Evolutionary conservation across 2,329 filamentous ascomycete genomes (phyloP), one percentile per base, ranked within the genome.

Genomic region (Cladophialophora carrionii): DNA sequence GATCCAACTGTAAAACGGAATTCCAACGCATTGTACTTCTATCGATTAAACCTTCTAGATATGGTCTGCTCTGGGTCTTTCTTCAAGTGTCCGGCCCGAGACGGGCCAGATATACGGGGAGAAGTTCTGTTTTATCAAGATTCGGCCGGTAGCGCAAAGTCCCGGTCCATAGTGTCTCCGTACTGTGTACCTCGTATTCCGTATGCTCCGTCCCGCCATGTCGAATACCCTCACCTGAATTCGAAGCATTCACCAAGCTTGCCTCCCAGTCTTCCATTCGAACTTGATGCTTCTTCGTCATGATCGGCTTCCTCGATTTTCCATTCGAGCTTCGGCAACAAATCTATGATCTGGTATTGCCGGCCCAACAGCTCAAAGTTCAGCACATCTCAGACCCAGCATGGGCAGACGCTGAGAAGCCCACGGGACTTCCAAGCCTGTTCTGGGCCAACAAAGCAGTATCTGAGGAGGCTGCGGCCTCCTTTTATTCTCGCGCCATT

Each of bases 401-500:
- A 20, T 65, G 58, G 58, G 14, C 46, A 8, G 51, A 58, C 8
- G 22, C 58, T 22, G 54, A 63, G 14, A 49, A 52, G 46, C 62
- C 61, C 4, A 22, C 51, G 10, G 67, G 59, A 3, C 53, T 65
- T 26, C 67, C 65, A 8, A 29, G 48, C 20, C 29, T 69, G 2
- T 53, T 69, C 24, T 55, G 67, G 20, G 54, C 60, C 46, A 65
- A 51, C 43, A 62, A 64, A 46, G 34, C 57, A 24, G 52, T 67
- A 51, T 69, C 61, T 32, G 43, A 64, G 2, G 64, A 67, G 46
- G 65, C 64, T 5, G 57, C 55, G n/a, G 24, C 60, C 10, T 26
- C 58, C 4, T 65, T 69, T 60, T 67, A 69, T 56, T 57, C 62
- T 32, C 53, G 57, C 5, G 67, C 67, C 5, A 54, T 63, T 31